These are phyloP conservation scores for Nakazawaea anatomiae DNA, from an alignment of 805 yeast genomes.

Conservation along the genomic window DNA sequence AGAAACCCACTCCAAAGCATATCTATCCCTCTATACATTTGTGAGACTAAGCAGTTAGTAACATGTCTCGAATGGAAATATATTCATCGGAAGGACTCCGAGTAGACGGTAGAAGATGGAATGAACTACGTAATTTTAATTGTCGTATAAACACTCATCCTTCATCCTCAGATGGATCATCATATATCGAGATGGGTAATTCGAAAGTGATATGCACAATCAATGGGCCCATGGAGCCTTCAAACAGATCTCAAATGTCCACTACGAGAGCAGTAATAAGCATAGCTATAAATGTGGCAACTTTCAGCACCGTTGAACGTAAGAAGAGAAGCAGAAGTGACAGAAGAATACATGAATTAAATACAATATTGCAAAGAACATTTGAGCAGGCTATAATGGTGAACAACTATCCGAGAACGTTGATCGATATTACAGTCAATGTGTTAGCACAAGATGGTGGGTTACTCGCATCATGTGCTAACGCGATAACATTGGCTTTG, in stretches of 20 bases:
- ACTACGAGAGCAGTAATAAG: constrained; percentile 50
- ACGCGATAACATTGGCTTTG: constrained; percentile 83
- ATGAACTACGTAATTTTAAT: constrained; percentile 78
- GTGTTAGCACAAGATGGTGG: constrained; percentile 92
- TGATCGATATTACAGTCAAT: constrained; percentile 67
- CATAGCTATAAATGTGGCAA: constrained; percentile 66
- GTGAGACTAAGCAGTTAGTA: too few species aligned
- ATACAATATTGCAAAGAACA: constrained; percentile 61
- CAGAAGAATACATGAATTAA: constrained; percentile 60
- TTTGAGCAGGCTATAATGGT: constrained; percentile 69
- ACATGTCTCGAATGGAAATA: constrained; percentile 54
- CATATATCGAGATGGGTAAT: constrained; percentile 88
- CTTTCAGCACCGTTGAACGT: constrained; percentile 75
- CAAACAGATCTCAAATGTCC: constrained; percentile 43
- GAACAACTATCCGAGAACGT: constrained; percentile 76
- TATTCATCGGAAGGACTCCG: constrained; percentile 95
- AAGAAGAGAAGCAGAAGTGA: constrained; percentile 66
- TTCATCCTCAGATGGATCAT: constrained; percentile 83
- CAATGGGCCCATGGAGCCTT: constrained; percentile 87
- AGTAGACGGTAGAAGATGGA: constrained; percentile 92
- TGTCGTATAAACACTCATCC: constrained; percentile 88
- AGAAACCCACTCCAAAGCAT: not conserved
- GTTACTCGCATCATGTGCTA: constrained; percentile 67
- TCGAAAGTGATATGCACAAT: constrained; percentile 82
- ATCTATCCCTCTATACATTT: not conserved